phyloP scores from a whole-genome alignment of 1,284 basidiomycete species.

The Moesziomyces sp. region DNA sequence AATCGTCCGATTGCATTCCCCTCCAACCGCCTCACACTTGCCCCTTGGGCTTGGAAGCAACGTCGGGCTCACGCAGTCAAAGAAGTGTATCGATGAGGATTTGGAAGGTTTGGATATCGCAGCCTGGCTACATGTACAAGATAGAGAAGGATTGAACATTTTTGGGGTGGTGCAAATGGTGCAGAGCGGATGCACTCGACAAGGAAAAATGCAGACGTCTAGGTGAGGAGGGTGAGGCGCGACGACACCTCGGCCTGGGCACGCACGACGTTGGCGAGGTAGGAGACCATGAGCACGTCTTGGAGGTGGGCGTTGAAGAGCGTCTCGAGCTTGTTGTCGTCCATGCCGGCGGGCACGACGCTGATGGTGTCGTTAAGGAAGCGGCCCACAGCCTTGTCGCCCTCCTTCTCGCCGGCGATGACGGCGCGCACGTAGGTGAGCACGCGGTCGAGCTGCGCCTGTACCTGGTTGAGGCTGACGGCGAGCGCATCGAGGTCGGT shows the following conservation, averaged over 20 bases:
- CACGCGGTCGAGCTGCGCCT: slow-evolving; percentile 84
- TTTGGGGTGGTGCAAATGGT: not conserved
- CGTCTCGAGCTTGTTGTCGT: slow-evolving; percentile 58
- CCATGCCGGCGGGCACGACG: slow-evolving; percentile 60
- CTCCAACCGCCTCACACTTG: too few species aligned
- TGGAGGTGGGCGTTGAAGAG: slow-evolving; percentile 70
- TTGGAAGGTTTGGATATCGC: slow-evolving; percentile 34
- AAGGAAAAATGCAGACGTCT: slow-evolving; percentile 2
- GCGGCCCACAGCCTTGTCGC: slow-evolving; percentile 87
- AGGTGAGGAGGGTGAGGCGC: slow-evolving; percentile 81
- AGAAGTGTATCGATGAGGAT: slow-evolving; percentile 5
- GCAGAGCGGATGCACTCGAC: too few species aligned
- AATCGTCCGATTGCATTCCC: too few species aligned
- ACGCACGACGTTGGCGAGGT: slow-evolving; percentile 91
- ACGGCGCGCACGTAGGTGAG: slow-evolving; percentile 87
- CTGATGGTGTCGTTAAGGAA: slow-evolving; percentile 85
- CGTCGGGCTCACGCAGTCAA: too few species aligned
- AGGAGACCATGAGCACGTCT: slow-evolving; percentile 93
- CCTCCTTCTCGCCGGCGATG: slow-evolving; percentile 79
- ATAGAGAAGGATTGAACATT: slow-evolving; percentile 6
- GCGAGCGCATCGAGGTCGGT: slow-evolving; percentile 72
- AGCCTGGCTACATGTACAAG: slow-evolving; percentile 47
- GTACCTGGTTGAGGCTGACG: slow-evolving; percentile 77
- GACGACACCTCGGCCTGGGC: slow-evolving; percentile 93
- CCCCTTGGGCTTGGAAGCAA: too few species aligned